Percentiles rank a stretch among this genome's conserved stretches.
These are phyloP conservation scores for Alternaria triticimaculans DNA, from an alignment of 2,329 filamentous ascomycete genomes.

Conservation along the genomic window DNA sequence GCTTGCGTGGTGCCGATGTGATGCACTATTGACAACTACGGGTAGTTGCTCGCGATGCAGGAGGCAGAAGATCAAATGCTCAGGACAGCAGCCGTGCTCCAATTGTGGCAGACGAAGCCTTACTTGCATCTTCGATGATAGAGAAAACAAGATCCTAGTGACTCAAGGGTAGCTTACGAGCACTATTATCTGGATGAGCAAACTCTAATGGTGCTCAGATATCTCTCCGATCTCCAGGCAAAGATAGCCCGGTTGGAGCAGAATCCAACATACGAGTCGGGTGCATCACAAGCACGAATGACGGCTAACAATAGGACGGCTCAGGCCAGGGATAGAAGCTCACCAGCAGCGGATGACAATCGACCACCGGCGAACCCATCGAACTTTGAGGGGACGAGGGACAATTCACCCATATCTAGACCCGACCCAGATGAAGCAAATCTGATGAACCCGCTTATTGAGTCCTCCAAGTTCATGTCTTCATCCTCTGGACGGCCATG, in stretches of 20 bases:
- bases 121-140: constrained; percentile 38
- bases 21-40: background rate
- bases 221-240: constrained; percentile 34
- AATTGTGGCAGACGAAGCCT: constrained; percentile 37
- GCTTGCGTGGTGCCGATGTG: background rate
- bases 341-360: background rate
- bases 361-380: constrained; percentile 12
- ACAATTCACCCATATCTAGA: constrained; percentile 27
- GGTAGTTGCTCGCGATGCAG: constrained; percentile 38
- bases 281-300: background rate
- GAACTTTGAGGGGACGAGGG: constrained; percentile 22
- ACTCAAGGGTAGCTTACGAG: constrained; percentile 29
- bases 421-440: constrained; percentile 26
- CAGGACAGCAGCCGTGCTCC: constrained; percentile 38
- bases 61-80: constrained; percentile 43
- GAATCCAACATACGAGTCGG: background rate
- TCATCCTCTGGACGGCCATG: constrained; percentile 31
- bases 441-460: constrained; percentile 34
- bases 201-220: constrained; percentile 17
- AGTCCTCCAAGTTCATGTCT: constrained; percentile 36
- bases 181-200: background rate
- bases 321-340: constrained; percentile 3
- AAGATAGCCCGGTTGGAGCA: constrained; percentile 30
- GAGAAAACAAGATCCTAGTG: constrained; percentile 41
- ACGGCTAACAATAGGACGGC: constrained; percentile 2